These are phyloP conservation scores for Sesbania bispinosa DNA, from an alignment of 306 rosid genomes.

Conservation along the genomic window DNA sequence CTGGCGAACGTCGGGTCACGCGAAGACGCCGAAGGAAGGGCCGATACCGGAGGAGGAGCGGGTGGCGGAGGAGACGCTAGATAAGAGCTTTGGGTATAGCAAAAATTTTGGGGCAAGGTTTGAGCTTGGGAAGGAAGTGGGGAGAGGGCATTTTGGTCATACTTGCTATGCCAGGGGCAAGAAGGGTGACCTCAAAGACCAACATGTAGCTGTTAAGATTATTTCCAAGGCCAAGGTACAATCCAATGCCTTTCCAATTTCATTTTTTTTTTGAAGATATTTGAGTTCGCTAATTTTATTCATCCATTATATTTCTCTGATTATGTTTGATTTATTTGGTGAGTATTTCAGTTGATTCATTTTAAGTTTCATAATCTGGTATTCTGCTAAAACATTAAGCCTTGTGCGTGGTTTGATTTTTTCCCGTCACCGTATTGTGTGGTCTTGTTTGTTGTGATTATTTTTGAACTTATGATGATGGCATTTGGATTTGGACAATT, in stretches of 20 bases:
- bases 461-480: background rate
- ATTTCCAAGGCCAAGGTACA: conserved; percentile 86
- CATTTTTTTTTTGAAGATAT: too few relatives aligned
- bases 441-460: background rate
- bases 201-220: conserved; percentile 73
- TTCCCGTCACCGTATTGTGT: background rate
- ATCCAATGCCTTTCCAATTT: background rate
- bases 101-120: conserved; percentile 79
- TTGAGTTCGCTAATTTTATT: too few relatives aligned
- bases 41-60: conserved; percentile 86
- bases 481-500: conserved; percentile 7
- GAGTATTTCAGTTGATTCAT: too few relatives aligned
- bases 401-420: too few relatives aligned
- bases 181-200: conserved; percentile 83
- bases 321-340: too few relatives aligned
- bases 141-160: conserved; percentile 96
- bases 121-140: conserved; percentile 85
- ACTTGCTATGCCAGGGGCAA: conserved; percentile 78
- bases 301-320: too few relatives aligned
- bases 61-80: conserved; percentile 66
- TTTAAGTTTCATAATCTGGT: too few relatives aligned
- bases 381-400: too few relatives aligned
- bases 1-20: conserved; percentile 66
- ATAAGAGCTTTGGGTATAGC: conserved; percentile 80
- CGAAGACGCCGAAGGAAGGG: conserved; percentile 62